Base-by-base conservation (phyloP, 2,329 filamentous ascomycete genomes). In the Cryphonectria parasitica region DNA sequence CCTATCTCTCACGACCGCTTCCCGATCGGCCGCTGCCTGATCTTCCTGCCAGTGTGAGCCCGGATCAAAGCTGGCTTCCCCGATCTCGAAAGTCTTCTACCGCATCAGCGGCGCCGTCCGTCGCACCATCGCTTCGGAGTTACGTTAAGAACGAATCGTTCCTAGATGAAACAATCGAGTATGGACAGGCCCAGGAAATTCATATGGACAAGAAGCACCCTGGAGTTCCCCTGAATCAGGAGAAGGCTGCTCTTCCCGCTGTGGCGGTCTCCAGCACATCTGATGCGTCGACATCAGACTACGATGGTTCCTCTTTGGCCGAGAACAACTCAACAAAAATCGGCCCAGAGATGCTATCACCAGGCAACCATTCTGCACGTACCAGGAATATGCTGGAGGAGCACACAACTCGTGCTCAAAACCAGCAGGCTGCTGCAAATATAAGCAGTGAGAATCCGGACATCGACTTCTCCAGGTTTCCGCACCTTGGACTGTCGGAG, bases 21-120 rank as follows among this genome's bases (percentile, higher is more conserved):
- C 80, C 79, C 7, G 71, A 77, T 49, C 75, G 76, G 0, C 79
- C 79, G 10, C 15, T 68, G 2, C 72, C 73, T 3, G 70, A 69
- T 3, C 13, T 72, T 7, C 67, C 69, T 31, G 39, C 69, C 39
- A 49, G 52, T 3, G 19, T 36, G 3, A 43, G 52, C 11, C 43
- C 67, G 2, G 73, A 73, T 17, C 69, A 70, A 31, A 66, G 64
- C 6, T 61, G n/a, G 10, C 45, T 62, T 19, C 34, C 54, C 31
- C 65, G 60, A 31, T 74, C 72, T 10, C 71, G 74, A 64, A 63
- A 72, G 22, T 65, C 67, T n/a, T 75, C 74, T 17, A 65, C 36
- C n/a, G 68, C 66, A 39, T 70, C 71, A 11, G 73, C 74, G 17
- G 45, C 45, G 1, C 63, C 69, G 22, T 71, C 69, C 31, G 64